These are phyloP conservation scores for Penicillium bovifimosum DNA, from an alignment of 495 filamentous ascomycete genomes.

Conservation along the genomic window DNA sequence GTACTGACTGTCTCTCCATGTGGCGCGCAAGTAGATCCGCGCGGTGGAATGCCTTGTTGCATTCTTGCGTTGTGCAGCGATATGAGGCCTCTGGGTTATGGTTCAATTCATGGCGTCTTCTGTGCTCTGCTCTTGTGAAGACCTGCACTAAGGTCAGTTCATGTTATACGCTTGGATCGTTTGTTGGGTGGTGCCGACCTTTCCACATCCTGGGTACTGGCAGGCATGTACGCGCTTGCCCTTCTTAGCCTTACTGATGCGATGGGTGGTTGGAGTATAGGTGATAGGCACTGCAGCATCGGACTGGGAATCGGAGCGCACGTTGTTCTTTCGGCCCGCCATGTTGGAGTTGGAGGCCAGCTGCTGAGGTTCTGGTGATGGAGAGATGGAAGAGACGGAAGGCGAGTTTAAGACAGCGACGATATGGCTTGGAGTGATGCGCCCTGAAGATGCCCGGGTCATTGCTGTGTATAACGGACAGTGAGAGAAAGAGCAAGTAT, in stretches of 20 bases:
- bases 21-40: constrained; percentile 75
- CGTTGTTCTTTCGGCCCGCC: constrained; percentile 6
- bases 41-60: constrained; percentile 75
- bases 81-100: constrained; percentile 66
- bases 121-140: constrained; percentile 80
- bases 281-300: constrained; percentile 32
- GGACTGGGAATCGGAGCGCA: constrained; percentile 5
- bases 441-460: not conserved
- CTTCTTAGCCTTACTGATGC: constrained; percentile 79
- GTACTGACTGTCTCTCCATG: constrained; percentile 72
- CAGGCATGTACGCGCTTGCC: constrained; percentile 74
- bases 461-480: not conserved
- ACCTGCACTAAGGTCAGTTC: constrained; percentile 44
- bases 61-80: constrained; percentile 61
- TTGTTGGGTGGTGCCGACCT: constrained; percentile 42
- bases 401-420: constrained; percentile 8
- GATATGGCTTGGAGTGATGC: constrained; percentile 1
- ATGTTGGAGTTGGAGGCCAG: not conserved
- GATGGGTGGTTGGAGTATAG: constrained; percentile 61
- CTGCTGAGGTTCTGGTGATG: constrained; percentile 7
- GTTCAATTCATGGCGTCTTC: constrained; percentile 80
- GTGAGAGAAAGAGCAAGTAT: not conserved
- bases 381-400: constrained; percentile 1
- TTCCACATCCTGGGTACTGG: constrained; percentile 55
- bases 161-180: not conserved